Conservation (phyloP, 2,329 filamentous ascomycete species). For the Endothia cerciana region DNA sequence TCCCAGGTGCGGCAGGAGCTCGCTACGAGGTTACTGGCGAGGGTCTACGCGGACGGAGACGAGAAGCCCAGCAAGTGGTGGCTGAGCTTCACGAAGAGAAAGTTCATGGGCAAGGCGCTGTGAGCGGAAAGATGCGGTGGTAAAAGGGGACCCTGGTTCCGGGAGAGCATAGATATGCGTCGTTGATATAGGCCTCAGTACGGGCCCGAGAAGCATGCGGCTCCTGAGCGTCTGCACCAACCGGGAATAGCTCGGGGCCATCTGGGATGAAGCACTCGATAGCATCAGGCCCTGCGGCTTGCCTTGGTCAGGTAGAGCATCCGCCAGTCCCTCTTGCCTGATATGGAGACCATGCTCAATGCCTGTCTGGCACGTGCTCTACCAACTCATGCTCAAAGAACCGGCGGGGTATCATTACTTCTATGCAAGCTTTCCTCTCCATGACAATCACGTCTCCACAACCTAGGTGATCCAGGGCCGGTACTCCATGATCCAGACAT, state of each 20-base stretch:
- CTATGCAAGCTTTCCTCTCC: slow-evolving; percentile 17
- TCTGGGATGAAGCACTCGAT: background rate
- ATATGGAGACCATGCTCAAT: background rate
- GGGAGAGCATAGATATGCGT: background rate
- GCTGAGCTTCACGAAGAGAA: slow-evolving; percentile 98
- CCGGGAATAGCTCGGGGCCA: background rate
- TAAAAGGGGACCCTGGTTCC: background rate
- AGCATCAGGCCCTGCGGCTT: background rate
- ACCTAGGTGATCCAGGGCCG: background rate
- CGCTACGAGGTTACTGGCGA: slow-evolving; percentile 77
- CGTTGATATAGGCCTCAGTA: background rate
- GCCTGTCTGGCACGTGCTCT: background rate
- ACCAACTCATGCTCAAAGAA: slow-evolving; percentile 3
- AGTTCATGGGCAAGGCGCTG: slow-evolving; percentile 97
- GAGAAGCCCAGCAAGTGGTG: slow-evolving; percentile 85
- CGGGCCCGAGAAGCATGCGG: background rate
- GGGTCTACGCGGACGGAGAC: slow-evolving; percentile 80
- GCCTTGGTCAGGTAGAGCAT: background rate
- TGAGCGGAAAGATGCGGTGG: slow-evolving; percentile 42
- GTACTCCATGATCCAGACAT: background rate
- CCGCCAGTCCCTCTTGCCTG: background rate
- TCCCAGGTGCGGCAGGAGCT: slow-evolving; percentile 93
- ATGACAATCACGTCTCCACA: background rate
- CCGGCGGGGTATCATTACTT: slow-evolving; percentile 26
- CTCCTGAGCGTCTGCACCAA: background rate